Conservation (phyloP, 1,284 basidiomycete species). For the Hemileia vastatrix region DNA sequence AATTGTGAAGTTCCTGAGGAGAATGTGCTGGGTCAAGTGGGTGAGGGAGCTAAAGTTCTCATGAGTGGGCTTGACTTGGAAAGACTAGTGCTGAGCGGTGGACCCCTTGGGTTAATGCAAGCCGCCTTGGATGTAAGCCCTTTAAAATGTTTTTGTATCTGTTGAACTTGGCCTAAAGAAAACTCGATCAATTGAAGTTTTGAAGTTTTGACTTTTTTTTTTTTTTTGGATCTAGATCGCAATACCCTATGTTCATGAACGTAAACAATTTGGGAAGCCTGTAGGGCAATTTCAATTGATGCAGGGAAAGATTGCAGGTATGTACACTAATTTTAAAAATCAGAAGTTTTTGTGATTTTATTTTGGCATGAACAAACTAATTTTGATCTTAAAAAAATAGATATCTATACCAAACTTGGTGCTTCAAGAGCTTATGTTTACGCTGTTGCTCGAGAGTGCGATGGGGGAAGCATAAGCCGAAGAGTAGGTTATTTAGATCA, state of each 20-base stretch:
- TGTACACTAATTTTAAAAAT: not conserved
- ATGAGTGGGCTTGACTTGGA: conserved; percentile 93
- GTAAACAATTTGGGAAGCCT: conserved; percentile 77
- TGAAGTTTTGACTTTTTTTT: not conserved
- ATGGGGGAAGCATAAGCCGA: conserved; percentile 67
- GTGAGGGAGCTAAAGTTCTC: conserved; percentile 71
- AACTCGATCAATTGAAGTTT: not conserved
- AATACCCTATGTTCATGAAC: conserved; percentile 76
- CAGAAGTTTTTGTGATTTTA: not conserved
- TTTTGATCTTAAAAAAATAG: conserved; percentile 44
- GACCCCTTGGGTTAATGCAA: conserved; percentile 75
- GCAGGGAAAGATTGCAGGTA: conserved; percentile 60
- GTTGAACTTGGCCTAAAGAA: not conserved
- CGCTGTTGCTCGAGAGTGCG: conserved; percentile 79
- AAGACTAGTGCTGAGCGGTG: conserved; percentile 79
- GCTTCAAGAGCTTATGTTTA: conserved; percentile 85
- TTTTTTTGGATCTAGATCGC: conserved; percentile 54
- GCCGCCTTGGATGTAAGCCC: conserved; percentile 57
- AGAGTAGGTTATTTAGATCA: conserved; percentile 51
- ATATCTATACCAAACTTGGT: conserved; percentile 91
- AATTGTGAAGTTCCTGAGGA: conserved; percentile 76
- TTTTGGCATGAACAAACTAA: conserved; percentile 23
- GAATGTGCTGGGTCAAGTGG: conserved; percentile 71
- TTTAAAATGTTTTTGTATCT: not conserved
- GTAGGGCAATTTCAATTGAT: conserved; percentile 90